Evolutionary conservation across 257 asterid genomes (phyloP).

Genomic region (Pogostemon cablin): DNA sequence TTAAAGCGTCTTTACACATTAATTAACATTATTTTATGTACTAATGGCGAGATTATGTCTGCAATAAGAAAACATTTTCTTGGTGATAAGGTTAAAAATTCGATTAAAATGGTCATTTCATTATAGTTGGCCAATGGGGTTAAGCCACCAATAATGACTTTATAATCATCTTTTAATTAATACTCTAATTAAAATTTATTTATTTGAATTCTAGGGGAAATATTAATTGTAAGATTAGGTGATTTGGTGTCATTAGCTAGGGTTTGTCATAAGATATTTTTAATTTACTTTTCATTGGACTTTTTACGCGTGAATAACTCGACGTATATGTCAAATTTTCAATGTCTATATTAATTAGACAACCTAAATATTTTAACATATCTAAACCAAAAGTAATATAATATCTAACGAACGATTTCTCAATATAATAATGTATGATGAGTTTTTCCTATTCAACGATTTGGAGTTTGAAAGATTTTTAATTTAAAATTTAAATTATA

Average conservation of each 20-base stretch:
- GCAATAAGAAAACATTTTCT: conserved; percentile 2
- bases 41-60: conserved; percentile 29
- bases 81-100: conserved; percentile 32
- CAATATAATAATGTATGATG: too few species aligned
- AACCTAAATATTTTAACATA: too few species aligned
- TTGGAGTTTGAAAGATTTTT: too few species aligned
- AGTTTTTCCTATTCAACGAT: too few species aligned
- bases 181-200: neutral
- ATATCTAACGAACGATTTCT: too few species aligned
- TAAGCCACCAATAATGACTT: conserved; percentile 38
- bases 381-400: too few species aligned
- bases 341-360: neutral
- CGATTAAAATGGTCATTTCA: conserved; percentile 23
- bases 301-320: neutral
- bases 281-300: conserved; percentile 1
- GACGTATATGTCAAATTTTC: neutral
- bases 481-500: too few species aligned
- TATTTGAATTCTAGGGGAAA: neutral
- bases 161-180: conserved; percentile 13
- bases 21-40: conserved; percentile 22
- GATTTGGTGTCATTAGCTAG: conserved; percentile 6
- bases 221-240: conserved; percentile 16
- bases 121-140: conserved; percentile 27
- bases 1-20: conserved; percentile 35
- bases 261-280: neutral